These are phyloP conservation scores for Ceratobasidium sp. DNA, from an alignment of 1,284 basidiomycete species.

Conservation along the genomic window DNA sequence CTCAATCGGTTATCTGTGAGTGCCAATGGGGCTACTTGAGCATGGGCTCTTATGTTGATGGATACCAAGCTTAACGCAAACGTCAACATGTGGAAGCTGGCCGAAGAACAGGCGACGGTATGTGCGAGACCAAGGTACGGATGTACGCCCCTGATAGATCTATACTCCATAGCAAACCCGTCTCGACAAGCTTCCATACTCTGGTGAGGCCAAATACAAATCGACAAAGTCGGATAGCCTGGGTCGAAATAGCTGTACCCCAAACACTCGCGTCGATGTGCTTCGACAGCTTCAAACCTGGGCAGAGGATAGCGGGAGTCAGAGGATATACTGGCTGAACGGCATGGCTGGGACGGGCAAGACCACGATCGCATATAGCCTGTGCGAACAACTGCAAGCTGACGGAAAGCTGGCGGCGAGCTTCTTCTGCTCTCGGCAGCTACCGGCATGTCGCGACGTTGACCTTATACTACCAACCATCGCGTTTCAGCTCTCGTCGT, in stretches of 20 bases:
- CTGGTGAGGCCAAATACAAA: not conserved
- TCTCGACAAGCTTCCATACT: not conserved
- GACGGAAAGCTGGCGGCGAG: conserved; percentile 53
- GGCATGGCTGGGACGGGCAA: conserved; percentile 46
- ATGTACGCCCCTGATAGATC: too few relatives aligned
- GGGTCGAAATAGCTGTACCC: not conserved
- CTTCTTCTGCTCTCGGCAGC: conserved; percentile 53
- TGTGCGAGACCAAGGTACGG: not conserved
- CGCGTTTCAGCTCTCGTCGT: conserved; percentile 22
- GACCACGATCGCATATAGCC: conserved; percentile 51
- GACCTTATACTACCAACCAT: too few relatives aligned
- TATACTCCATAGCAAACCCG: not conserved
- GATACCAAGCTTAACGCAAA: not conserved
- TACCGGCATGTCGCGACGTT: too few relatives aligned
- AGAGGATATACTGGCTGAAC: conserved; percentile 51
- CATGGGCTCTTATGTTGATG: not conserved
- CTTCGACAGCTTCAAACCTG: not conserved
- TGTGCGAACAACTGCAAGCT: conserved; percentile 45
- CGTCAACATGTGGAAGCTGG: not conserved
- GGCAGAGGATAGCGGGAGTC: not conserved
- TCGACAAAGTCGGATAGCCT: not conserved
- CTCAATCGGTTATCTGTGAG: not conserved
- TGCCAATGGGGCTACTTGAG: too few relatives aligned
- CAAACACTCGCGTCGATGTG: not conserved
- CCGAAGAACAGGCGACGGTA: not conserved